Percentiles rank a stretch among this genome's conserved stretches.
phyloP scores from a whole-genome alignment of 2,329 filamentous ascomycete genomes.

The Colletotrichum cereale region DNA sequence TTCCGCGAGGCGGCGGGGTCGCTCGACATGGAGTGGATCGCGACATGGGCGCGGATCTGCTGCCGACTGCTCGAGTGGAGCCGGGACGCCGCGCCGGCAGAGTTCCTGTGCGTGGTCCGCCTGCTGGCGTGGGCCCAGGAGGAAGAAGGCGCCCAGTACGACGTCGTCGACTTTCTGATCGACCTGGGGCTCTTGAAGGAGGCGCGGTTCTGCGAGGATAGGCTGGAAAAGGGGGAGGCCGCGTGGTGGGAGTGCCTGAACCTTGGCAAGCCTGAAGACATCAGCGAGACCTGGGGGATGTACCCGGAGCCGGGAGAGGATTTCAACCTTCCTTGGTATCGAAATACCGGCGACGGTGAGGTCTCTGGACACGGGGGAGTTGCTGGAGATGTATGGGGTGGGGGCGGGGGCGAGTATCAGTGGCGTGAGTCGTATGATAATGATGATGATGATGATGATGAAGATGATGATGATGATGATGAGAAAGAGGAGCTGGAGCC shows the following conservation, averaged over 20 bases:
- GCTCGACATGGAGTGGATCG: conserved; percentile 51
- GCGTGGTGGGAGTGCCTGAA: conserved; percentile 45
- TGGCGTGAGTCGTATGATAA: not conserved
- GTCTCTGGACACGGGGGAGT: not conserved
- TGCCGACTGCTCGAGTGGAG: conserved; percentile 48
- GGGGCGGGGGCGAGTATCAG: not conserved
- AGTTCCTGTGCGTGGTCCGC: conserved; percentile 46
- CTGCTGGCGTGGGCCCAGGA: conserved; percentile 42
- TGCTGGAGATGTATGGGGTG: not conserved
- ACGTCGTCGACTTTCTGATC: conserved; percentile 52
- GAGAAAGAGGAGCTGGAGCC: not conserved
- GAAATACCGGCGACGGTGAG: not conserved
- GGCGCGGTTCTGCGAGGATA: conserved; percentile 45
- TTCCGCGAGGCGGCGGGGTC: conserved; percentile 53
- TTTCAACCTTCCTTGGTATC: not conserved
- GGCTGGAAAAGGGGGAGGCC: conserved; percentile 44
- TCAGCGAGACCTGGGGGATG: too few species aligned
- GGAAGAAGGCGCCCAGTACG: conserved; percentile 46
- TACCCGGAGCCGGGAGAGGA: not conserved
- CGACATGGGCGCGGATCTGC: conserved; percentile 51
- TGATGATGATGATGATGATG: not conserved
- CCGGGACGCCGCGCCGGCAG: conserved; percentile 46
- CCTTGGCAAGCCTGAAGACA: not conserved
- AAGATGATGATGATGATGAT: not conserved
- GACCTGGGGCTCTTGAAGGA: conserved; percentile 51